Percentiles rank a stretch among this genome's conserved stretches.
Evolutionary conservation across 345 rosid genomes (phyloP).

Genomic region (Boechera stricta): DNA sequence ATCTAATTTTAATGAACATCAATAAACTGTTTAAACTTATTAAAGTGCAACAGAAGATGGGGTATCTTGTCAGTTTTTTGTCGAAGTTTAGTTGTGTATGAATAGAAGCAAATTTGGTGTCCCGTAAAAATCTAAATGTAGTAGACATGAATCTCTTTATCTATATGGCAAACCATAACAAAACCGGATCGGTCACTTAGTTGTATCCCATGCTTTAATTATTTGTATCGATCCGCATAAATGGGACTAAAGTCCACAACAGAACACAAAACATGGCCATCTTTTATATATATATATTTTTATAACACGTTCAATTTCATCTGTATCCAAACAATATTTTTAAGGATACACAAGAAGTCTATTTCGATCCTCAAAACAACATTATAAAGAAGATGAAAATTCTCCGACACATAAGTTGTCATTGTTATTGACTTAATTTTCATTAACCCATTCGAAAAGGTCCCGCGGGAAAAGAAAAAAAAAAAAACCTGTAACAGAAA

Average conservation of each 20-base stretch:
- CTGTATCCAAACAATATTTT: neutral
- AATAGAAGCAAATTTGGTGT: neutral
- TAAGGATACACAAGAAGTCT: neutral
- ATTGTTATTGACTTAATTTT: neutral
- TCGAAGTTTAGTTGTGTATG: neutral
- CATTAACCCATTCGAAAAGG: constrained; percentile 18
- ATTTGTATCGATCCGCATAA: constrained; percentile 1
- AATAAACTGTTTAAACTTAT: neutral
- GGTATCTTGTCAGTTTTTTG: neutral
- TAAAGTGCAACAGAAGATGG: neutral
- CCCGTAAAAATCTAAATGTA: neutral
- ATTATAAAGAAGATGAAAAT: constrained; percentile 21
- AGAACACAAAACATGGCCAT: neutral
- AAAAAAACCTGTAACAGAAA: constrained; percentile 3
- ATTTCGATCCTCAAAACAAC: constrained; percentile 4
- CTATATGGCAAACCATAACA: neutral
- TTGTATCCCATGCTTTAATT: constrained; percentile 6
- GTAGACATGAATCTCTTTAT: neutral
- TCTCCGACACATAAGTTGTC: constrained; percentile 40
- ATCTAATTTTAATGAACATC: neutral
- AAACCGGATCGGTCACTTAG: neutral
- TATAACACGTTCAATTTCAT: neutral
- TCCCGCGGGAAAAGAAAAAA: constrained; percentile 9
- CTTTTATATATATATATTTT: neutral
- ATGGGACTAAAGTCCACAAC: neutral